Evolutionary conservation across 345 rosid species (phyloP).

Genomic region (Populus deltoides): DNA sequence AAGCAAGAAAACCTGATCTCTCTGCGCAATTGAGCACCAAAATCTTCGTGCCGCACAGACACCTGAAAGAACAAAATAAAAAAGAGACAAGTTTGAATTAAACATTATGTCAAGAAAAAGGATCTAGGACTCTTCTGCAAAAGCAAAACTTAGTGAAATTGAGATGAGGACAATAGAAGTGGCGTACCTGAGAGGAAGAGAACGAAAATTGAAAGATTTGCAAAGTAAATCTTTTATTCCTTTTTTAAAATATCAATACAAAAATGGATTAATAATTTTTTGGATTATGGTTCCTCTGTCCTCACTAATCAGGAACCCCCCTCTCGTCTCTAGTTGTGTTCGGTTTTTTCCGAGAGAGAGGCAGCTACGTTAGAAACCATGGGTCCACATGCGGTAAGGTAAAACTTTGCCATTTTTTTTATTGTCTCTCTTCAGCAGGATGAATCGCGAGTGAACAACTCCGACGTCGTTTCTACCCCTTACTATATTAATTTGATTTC

Average conservation of each 20-base stretch:
- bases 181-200: constrained; percentile 26
- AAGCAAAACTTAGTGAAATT: not conserved
- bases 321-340: not conserved
- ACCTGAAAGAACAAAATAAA: constrained; percentile 12
- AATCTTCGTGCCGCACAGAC: constrained; percentile 16
- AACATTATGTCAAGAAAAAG: not conserved
- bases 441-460: not conserved
- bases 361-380: not conserved
- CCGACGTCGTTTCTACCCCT: not conserved
- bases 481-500: not conserved
- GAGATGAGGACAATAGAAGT: constrained; percentile 10
- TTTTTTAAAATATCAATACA: constrained; percentile 11
- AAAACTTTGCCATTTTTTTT: not conserved
- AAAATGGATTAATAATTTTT: constrained; percentile 20
- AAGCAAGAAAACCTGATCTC: constrained; percentile 2
- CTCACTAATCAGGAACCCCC: not conserved
- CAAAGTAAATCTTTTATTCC: not conserved
- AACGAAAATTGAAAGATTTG: constrained; percentile 20
- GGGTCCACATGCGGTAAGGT: not conserved
- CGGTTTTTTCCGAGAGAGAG: not conserved
- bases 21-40: constrained; percentile 18
- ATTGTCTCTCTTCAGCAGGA: not conserved
- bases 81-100: constrained; percentile 13
- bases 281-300: constrained; percentile 19
- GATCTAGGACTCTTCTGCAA: constrained; percentile 28